Percentiles rank a stretch among this genome's conserved stretches.
phyloP scores from a whole-genome alignment of 2,329 filamentous ascomycete genomes.

The Corinectria fuckeliana region DNA sequence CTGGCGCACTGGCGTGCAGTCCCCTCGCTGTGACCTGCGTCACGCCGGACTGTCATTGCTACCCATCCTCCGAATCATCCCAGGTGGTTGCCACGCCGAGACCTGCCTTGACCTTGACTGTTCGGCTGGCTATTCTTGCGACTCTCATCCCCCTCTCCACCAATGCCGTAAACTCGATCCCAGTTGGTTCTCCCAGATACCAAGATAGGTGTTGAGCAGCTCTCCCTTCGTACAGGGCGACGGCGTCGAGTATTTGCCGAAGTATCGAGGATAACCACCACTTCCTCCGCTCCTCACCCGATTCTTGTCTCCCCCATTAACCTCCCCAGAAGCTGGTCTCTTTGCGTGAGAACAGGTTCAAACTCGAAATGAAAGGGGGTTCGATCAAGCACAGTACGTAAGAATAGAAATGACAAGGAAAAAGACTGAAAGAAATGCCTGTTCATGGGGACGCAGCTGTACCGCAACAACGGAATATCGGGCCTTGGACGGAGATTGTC shows the following conservation, averaged over 20 bases:
- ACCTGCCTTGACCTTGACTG: conserved; percentile 25
- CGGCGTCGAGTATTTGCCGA: background rate
- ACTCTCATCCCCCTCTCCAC: conserved; percentile 2
- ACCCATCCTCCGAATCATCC: conserved; percentile 7
- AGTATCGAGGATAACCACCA: conserved; percentile 13
- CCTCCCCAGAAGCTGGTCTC: conserved; percentile 48
- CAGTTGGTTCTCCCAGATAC: background rate
- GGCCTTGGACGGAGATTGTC: conserved; percentile 6
- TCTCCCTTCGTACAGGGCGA: background rate
- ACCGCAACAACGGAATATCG: conserved; percentile 46
- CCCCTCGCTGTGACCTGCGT: background rate
- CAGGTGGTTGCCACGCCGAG: conserved; percentile 7
- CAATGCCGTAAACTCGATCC: conserved; percentile 6
- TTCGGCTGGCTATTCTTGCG: conserved; percentile 6
- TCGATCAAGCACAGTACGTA: conserved; percentile 19
- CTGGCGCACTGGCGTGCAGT: background rate
- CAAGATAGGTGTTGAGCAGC: background rate
- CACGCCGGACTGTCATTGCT: background rate
- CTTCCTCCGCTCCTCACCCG: conserved; percentile 4
- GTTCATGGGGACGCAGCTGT: conserved; percentile 42
- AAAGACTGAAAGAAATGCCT: conserved; percentile 38
- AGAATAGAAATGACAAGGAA: conserved; percentile 34
- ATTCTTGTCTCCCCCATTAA: conserved; percentile 27
- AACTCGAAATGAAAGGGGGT: conserved; percentile 34
- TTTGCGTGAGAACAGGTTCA: conserved; percentile 35